Base-by-base conservation (phyloP, 2,329 filamentous ascomycete species). In the Zymoseptoria passerinii region DNA sequence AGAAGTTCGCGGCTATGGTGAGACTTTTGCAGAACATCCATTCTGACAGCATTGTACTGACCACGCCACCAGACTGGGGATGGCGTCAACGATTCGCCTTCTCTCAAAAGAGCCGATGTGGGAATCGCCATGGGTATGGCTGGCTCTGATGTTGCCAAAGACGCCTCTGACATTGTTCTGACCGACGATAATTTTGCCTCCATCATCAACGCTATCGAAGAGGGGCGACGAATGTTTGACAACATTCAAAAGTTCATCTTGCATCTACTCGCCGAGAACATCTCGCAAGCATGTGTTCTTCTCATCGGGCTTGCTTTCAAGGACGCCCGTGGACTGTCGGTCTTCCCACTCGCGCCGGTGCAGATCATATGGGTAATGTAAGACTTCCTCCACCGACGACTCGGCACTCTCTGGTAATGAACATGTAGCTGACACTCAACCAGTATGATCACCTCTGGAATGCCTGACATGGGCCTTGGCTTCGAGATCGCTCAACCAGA, bases 231-330 rank as follows among this genome's bases (percentile, higher is more conserved):
- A 65, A 90, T 92, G 79, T 92, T 92, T 70, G 88, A 92, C 73
- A 94, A 94, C 69, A 91, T 94, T 63, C 88, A 94, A 68, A 92
- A 92, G 67, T 94, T 94, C 68, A 85, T 94, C 50, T 79, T 94
- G 49, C 66, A 97, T 90, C 0, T 99, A 96, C 77, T 95, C 95
- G 77, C 84, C 95, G 63, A 97, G 90, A 76, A 99, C 92, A 59
- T 96, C 89, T 90, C 88, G 35, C 88, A 95, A 70, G 91, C 92
- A 7, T 85, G 89, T 61, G 85, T 90, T 0, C 79, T 95, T 16
- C 83, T 95, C 27, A 85, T 90, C 48, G 91, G 91, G 55, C 83
- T 95, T 3, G 87, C 80, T 0, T 95, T 95, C 76, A 88, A 90
- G 67, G 91, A 95, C 69, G 65, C 74, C 2, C 76, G 79, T 8